Base-by-base conservation (phyloP, 345 rosid species). In the Physaria fendleri region DNA sequence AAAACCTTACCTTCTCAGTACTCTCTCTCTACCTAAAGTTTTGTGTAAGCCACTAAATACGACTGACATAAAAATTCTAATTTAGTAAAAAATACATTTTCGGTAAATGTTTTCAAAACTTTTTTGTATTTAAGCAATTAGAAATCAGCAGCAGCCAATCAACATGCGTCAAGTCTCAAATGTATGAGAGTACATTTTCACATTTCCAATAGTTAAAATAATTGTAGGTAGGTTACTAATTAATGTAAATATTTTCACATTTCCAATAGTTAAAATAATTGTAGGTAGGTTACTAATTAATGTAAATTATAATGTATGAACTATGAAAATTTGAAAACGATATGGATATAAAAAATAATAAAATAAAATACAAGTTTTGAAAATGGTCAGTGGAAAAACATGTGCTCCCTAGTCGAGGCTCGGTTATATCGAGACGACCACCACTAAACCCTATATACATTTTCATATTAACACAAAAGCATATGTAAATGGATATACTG, bases 381-480 rank as follows among this genome's bases (percentile, higher is more conserved):
- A 56, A 6, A 40, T 42, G 17, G 45, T 32, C 69, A 52, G 61
- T 22, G 44, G 28, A 53, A 64, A 64, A 54, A 64, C 64, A 65
- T 65, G 63, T 65, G 64, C 63, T 46, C 56, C 47, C 71, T 46
- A 37, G 48, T 46, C 49, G 23, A 37, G 16, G 41, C 56, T 46
- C 33, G 23, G 29, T 65, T 46, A 25, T 56, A 65, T 65, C 49
- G 63, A 65, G 63, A 43, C 54, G 22, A 57, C 48, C 54, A 64
- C 63, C 56, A 37, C 56, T 20, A 55, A 55, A 27, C 32, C 29
- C 63, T 46, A 52, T 32, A 18, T 48, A 37, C 14, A 54, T 44
- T 25, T 64, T 34, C 39, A 24, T 44, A 18, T n/a, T n/a, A n/a
- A 13, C 44, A 60, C 24, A 4, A 17, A 27, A 16, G 39, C 1